Evolutionary conservation across 495 filamentous ascomycete species (phyloP).

Genomic region (Tuber umbilicatum): DNA sequence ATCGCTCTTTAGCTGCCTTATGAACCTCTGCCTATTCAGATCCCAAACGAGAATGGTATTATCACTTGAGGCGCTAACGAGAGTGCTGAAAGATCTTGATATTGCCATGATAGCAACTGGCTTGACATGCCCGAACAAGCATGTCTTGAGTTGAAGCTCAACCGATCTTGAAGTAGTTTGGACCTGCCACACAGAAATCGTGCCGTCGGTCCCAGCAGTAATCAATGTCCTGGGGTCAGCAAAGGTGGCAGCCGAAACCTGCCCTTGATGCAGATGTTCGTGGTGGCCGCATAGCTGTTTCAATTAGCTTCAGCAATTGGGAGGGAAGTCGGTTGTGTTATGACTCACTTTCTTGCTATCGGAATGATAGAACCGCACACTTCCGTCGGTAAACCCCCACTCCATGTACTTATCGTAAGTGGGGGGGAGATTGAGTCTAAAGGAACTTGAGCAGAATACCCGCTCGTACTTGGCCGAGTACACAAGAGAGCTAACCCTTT

Average conservation of each 20-base stretch:
- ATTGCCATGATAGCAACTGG: slow-evolving; percentile 75
- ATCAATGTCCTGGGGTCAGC: slow-evolving; percentile 84
- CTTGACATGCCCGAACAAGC: slow-evolving; percentile 80
- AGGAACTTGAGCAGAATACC: slow-evolving; percentile 72
- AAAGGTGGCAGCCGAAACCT: slow-evolving; percentile 72
- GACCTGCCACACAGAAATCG: slow-evolving; percentile 72
- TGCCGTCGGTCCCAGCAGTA: slow-evolving; percentile 85
- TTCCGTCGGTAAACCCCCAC: slow-evolving; percentile 92
- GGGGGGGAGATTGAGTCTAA: slow-evolving; percentile 80
- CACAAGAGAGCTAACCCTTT: slow-evolving; percentile 69
- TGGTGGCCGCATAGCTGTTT: slow-evolving; percentile 62
- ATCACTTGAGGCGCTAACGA: slow-evolving; percentile 73
- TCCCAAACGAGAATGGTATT: slow-evolving; percentile 87
- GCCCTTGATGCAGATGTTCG: slow-evolving; percentile 86
- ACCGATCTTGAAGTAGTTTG: slow-evolving; percentile 57
- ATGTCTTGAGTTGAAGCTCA: slow-evolving; percentile 71
- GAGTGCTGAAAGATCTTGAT: slow-evolving; percentile 76
- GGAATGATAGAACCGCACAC: slow-evolving; percentile 77
- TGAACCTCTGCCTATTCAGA: slow-evolving; percentile 77
- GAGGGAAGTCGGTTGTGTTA: background rate
- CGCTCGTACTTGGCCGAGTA: slow-evolving; percentile 75
- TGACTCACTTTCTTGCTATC: slow-evolving; percentile 60
- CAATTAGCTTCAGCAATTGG: slow-evolving; percentile 24
- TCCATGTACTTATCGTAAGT: slow-evolving; percentile 84
- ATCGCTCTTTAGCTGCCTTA: slow-evolving; percentile 61